Percentiles rank a stretch among this genome's conserved stretches.
Evolutionary conservation across 139 green algal genomes (phyloP).

Genomic region (Bryopsis sp.): DNA sequence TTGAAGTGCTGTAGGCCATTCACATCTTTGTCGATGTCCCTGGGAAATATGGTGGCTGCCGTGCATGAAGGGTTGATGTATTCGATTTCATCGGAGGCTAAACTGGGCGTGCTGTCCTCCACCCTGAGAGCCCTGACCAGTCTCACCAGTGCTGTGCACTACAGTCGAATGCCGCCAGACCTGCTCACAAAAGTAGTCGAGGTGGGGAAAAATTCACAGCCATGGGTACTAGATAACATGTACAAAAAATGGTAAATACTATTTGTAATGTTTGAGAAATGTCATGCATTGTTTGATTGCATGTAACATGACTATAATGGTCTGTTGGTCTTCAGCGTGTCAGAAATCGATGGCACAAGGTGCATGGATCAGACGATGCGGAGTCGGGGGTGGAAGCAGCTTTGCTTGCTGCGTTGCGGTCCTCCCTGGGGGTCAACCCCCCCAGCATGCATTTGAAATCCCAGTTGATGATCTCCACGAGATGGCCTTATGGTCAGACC

Average conservation of each 20-base stretch:
- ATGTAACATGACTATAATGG: no score
- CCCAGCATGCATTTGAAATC: neutral
- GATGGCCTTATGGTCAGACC: neutral
- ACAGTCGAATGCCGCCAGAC: conserved; percentile 42
- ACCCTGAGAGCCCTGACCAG: conserved; percentile 44
- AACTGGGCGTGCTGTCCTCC: conserved; percentile 24
- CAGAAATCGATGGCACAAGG: neutral
- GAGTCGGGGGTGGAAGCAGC: neutral
- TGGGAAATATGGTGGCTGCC: conserved; percentile 35
- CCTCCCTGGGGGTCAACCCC: neutral
- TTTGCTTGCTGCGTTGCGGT: neutral
- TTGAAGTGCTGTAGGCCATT: conserved; percentile 36
- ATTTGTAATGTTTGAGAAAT: no score
- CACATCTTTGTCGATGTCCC: conserved; percentile 45
- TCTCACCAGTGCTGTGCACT: conserved; percentile 36
- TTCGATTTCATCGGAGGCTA: conserved; percentile 19
- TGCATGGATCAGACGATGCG: neutral
- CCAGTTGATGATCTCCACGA: neutral
- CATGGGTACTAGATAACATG: no score
- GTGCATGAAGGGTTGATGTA: conserved; percentile 37
- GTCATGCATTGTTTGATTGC: no score
- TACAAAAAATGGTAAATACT: no score
- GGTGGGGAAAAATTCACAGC: no score
- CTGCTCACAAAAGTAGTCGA: conserved; percentile 34
- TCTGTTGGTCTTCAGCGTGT: no score